Evolutionary conservation across 2,329 filamentous ascomycete genomes (phyloP).

Genomic region (Hymenoscyphus albidus): DNA sequence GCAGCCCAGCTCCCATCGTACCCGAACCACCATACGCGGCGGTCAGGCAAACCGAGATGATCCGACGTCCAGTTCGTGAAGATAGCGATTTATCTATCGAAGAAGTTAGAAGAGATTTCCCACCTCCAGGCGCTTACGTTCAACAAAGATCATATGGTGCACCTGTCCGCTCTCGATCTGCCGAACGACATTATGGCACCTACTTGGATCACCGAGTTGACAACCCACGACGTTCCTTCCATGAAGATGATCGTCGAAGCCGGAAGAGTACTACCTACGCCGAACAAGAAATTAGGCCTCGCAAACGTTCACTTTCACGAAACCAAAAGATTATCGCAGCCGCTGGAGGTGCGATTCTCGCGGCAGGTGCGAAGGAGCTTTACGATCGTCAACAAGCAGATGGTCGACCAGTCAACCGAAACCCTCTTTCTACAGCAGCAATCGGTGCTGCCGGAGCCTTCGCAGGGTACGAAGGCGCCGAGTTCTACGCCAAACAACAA

Average conservation of each 20-base stretch:
- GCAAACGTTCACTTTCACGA: constrained; percentile 53
- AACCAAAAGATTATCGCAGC: constrained; percentile 65
- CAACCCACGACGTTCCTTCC: constrained; percentile 45
- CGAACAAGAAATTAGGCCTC: constrained; percentile 54
- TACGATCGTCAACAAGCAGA: constrained; percentile 57
- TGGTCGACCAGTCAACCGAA: constrained; percentile 50
- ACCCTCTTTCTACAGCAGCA: constrained; percentile 55
- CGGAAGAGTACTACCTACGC: constrained; percentile 46
- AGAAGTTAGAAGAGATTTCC: constrained; percentile 80
- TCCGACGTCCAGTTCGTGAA: constrained; percentile 57
- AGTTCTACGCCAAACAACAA: constrained; percentile 56
- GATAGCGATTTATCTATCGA: constrained; percentile 74
- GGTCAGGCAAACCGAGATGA: constrained; percentile 49
- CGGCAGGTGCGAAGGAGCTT: constrained; percentile 63
- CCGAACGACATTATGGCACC: constrained; percentile 57
- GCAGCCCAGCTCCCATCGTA: constrained; percentile 24
- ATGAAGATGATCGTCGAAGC: constrained; percentile 44
- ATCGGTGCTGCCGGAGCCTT: constrained; percentile 61
- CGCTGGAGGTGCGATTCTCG: constrained; percentile 60
- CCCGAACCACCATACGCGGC: constrained; percentile 30
- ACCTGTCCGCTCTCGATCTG: constrained; percentile 60
- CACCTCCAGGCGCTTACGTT: constrained; percentile 47
- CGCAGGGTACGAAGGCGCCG: constrained; percentile 60
- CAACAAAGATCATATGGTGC: constrained; percentile 32
- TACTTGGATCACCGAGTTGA: constrained; percentile 51